Percentiles rank a stretch among this genome's conserved stretches.
Evolutionary conservation across 352 stramenopile genomes (phyloP).

Genomic region (Globisporangium uncinulatum): DNA sequence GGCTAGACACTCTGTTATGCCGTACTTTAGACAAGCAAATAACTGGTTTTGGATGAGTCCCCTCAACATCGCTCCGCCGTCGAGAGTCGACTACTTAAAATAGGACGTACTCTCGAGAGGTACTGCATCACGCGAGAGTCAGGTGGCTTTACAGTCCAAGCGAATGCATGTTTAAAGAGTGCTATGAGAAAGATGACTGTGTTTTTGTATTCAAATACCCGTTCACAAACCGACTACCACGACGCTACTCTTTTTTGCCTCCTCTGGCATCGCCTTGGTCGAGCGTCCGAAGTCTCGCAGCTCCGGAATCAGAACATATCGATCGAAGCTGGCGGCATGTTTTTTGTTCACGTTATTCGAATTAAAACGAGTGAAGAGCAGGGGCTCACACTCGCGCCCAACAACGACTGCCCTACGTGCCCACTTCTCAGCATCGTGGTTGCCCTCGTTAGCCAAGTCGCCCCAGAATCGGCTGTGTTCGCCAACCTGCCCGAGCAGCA

Average conservation of each 20-base stretch:
- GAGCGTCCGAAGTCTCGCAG: too few species aligned
- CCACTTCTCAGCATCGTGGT: neutral
- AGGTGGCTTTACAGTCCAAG: neutral
- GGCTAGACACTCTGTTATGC: neutral
- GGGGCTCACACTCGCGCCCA: neutral
- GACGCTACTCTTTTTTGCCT: too few species aligned
- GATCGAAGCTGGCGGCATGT: too few species aligned
- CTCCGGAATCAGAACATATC: too few species aligned
- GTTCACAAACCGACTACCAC: neutral
- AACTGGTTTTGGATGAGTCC: neutral
- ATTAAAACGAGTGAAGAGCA: conserved; percentile 6
- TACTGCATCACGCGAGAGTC: neutral
- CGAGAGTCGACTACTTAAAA: neutral
- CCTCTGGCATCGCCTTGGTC: too few species aligned
- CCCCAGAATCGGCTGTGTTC: neutral
- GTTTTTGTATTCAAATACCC: conserved; percentile 2
- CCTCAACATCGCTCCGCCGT: neutral
- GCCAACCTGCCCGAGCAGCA: neutral
- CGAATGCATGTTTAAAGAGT: neutral
- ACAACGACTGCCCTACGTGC: neutral
- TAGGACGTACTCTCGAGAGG: neutral
- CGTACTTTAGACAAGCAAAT: neutral
- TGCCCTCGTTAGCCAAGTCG: neutral
- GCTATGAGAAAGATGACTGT: neutral
- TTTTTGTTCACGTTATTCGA: neutral